Conservation (phyloP, 768 basidiomycete species). For the Boletus coccyginus region DNA sequence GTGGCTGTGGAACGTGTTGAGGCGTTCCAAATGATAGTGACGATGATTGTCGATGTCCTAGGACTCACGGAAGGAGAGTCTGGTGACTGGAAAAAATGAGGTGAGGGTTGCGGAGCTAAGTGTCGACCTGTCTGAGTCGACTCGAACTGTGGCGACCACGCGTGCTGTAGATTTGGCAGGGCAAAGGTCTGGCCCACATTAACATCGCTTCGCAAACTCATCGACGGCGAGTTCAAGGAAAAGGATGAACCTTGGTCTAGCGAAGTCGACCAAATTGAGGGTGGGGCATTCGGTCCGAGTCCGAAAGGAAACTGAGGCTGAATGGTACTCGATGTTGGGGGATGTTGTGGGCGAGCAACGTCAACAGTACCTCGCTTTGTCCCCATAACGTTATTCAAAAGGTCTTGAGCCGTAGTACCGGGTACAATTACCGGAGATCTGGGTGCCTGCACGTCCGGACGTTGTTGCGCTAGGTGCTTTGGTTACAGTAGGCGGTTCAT, state of each 20-base stretch:
- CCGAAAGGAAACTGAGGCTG: slow-evolving; percentile 52
- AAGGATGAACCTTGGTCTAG: slow-evolving; percentile 41
- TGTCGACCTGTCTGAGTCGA: slow-evolving; percentile 18
- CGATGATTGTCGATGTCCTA: slow-evolving; percentile 14
- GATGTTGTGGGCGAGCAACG: slow-evolving; percentile 11
- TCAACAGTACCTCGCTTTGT: slow-evolving; percentile 20
- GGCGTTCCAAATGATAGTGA: slow-evolving; percentile 13
- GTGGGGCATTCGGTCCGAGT: slow-evolving; percentile 44
- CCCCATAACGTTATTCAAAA: slow-evolving; percentile 46
- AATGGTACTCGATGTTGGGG: slow-evolving; percentile 27
- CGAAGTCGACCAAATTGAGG: slow-evolving; percentile 69
- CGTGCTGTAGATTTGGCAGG: slow-evolving; percentile 11
- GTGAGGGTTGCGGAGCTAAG: slow-evolving; percentile 3
- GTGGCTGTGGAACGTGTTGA: slow-evolving; percentile 17
- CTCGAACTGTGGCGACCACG: slow-evolving; percentile 28
- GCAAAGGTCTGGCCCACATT: slow-evolving; percentile 10
- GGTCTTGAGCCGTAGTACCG: slow-evolving; percentile 63
- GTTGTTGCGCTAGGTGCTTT: background rate
- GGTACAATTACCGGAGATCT: slow-evolving; percentile 21
- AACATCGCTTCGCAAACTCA: slow-evolving; percentile 12
- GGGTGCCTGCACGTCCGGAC: slow-evolving; percentile 29
- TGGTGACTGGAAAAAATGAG: slow-evolving; percentile 14
- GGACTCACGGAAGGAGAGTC: slow-evolving; percentile 9
- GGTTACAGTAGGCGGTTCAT: background rate
- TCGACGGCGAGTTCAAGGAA: slow-evolving; percentile 9